Conservation (phyloP, 306 rosid genomes). For the Macrotyloma uniflorum region DNA sequence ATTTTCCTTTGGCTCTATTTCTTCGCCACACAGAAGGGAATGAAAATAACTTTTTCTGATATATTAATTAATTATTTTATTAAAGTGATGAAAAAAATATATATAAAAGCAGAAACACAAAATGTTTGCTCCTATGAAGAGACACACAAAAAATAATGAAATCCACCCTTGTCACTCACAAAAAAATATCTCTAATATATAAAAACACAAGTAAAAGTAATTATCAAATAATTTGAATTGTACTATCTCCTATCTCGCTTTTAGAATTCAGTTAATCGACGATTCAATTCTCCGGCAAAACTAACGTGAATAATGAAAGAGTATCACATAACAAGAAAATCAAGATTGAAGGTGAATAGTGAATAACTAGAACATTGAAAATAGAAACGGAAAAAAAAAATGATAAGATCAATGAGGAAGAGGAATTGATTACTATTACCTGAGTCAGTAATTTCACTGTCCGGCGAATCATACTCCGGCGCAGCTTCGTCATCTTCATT, state of each 20-base stretch:
- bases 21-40: neutral
- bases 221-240: neutral
- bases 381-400: neutral
- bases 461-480: constrained; percentile 64
- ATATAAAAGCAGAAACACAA: neutral
- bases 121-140: neutral
- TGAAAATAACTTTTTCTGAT: neutral
- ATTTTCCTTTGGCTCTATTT: constrained; percentile 26
- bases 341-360: neutral
- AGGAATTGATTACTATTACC: constrained; percentile 53
- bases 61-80: neutral
- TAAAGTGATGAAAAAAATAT: neutral
- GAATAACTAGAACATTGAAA: neutral
- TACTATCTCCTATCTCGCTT: neutral
- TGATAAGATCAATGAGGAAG: neutral
- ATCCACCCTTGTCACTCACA: neutral
- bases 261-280: neutral
- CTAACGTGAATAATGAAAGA: neutral
- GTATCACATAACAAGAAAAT: neutral
- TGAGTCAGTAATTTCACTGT: constrained; percentile 82
- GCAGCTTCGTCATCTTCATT: constrained; percentile 44
- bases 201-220: neutral
- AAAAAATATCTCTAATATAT: neutral
- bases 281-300: neutral
- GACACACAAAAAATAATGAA: neutral